Percentiles rank a stretch among this genome's conserved stretches.
phyloP scores from a whole-genome alignment of 2,329 filamentous ascomycete species.

The Apiospora rasikravindrae region DNA sequence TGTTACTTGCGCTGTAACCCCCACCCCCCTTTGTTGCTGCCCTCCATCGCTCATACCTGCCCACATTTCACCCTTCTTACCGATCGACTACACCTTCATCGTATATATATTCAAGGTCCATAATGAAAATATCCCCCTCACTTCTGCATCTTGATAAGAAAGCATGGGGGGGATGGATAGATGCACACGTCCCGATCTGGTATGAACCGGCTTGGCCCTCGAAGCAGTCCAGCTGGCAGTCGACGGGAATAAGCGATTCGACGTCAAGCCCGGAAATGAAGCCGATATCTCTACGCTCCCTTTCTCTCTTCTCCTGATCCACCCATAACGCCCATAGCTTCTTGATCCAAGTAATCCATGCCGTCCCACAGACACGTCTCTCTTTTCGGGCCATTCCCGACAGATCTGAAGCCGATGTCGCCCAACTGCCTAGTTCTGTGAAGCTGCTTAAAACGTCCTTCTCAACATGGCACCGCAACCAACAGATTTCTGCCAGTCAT shows the following conservation, averaged over 20 bases:
- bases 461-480: neutral
- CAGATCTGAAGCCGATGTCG: neutral
- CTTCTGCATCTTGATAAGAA: neutral
- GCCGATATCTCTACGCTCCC: neutral
- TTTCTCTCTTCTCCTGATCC: neutral
- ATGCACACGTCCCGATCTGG: neutral
- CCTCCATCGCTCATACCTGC: neutral
- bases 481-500: neutral
- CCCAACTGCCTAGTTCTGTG: neutral
- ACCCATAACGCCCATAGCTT: neutral
- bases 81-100: neutral
- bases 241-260: neutral
- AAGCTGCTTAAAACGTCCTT: neutral
- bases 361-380: neutral
- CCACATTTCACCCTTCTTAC: neutral
- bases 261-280: conserved; percentile 1
- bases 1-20: neutral
- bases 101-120: neutral
- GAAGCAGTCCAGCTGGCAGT: neutral
- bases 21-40: neutral
- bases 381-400: conserved; percentile 1
- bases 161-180: neutral
- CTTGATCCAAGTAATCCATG: neutral
- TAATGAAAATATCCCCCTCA: neutral
- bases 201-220: neutral